Evolutionary conservation across 495 filamentous ascomycete species (phyloP).

Genomic region (Lasiosphaeria ovina): DNA sequence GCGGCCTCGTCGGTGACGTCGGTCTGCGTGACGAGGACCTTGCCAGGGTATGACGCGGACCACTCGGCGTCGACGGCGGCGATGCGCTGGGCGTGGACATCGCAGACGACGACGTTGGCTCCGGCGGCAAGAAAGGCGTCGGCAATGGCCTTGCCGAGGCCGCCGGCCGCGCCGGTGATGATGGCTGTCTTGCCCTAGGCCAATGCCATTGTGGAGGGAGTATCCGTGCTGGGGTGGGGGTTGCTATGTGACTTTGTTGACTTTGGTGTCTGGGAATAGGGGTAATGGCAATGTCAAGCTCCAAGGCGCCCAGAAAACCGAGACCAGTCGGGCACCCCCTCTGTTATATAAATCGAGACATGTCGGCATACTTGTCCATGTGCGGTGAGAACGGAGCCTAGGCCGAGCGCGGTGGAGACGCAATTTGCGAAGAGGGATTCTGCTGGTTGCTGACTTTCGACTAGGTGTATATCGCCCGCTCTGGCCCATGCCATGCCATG

Average conservation of each 20-base stretch:
- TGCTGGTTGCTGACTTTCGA: no score
- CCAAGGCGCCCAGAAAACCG: no score
- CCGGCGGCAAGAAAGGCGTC: constrained; percentile 38
- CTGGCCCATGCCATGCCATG: no score
- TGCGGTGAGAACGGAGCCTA: no score
- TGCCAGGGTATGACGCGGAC: constrained; percentile 21
- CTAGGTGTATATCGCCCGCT: no score
- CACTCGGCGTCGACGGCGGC: constrained; percentile 30
- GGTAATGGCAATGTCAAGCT: no score
- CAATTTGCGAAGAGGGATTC: no score
- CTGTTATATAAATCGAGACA: no score
- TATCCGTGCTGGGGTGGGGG: not conserved
- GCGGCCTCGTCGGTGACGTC: constrained; percentile 39
- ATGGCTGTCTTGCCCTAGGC: constrained; percentile 39
- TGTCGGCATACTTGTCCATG: no score
- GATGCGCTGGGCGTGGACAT: constrained; percentile 45
- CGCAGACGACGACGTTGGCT: constrained; percentile 45
- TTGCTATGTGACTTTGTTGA: not conserved
- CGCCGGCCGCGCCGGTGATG: constrained; percentile 44
- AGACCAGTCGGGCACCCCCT: no score
- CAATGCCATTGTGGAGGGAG: constrained; percentile 17
- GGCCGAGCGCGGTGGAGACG: no score
- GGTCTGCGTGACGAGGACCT: constrained; percentile 30
- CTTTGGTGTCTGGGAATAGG: not conserved
- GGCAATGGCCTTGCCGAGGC: constrained; percentile 43